These are phyloP conservation scores for Endotrypanum monterogeii DNA, from an alignment of 208 protist species.

Conservation along the genomic window DNA sequence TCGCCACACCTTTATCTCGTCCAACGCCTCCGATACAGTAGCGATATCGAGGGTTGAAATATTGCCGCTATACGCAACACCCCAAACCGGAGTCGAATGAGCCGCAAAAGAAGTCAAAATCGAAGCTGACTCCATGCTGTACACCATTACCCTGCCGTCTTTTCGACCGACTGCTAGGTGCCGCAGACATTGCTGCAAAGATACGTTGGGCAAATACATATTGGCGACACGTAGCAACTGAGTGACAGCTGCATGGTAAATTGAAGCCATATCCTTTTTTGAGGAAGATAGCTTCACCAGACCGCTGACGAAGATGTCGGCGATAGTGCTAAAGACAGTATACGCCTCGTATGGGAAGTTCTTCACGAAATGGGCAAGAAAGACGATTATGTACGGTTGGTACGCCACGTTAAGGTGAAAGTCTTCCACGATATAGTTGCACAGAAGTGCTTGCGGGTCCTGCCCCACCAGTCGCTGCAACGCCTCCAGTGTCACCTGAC, in stretches of 20 bases:
- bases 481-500: slow-evolving; percentile 23
- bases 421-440: slow-evolving; percentile 15
- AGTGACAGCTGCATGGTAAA: slow-evolving; percentile 43
- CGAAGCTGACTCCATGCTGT: slow-evolving; percentile 63
- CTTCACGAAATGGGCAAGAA: slow-evolving; percentile 36
- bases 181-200: slow-evolving; percentile 70
- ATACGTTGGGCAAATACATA: slow-evolving; percentile 64
- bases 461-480: slow-evolving; percentile 40
- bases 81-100: slow-evolving; percentile 50
- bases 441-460: slow-evolving; percentile 29
- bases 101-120: slow-evolving; percentile 65
- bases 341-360: slow-evolving; percentile 33
- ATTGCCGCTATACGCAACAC: slow-evolving; percentile 80
- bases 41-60: slow-evolving; percentile 69
- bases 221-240: slow-evolving; percentile 50
- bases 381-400: slow-evolving; percentile 32
- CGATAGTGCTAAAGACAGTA: slow-evolving; percentile 23
- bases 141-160: slow-evolving; percentile 69
- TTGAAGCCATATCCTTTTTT: slow-evolving; percentile 32
- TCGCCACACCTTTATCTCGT: slow-evolving; percentile 67
- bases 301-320: slow-evolving; percentile 20
- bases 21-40: slow-evolving; percentile 65
- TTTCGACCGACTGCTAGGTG: slow-evolving; percentile 63
- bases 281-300: slow-evolving; percentile 8
- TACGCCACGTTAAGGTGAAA: slow-evolving; percentile 26